phyloP scores from a whole-genome alignment of 371 early-diverging fungal species.

The Zancudomyces culisetae region DNA sequence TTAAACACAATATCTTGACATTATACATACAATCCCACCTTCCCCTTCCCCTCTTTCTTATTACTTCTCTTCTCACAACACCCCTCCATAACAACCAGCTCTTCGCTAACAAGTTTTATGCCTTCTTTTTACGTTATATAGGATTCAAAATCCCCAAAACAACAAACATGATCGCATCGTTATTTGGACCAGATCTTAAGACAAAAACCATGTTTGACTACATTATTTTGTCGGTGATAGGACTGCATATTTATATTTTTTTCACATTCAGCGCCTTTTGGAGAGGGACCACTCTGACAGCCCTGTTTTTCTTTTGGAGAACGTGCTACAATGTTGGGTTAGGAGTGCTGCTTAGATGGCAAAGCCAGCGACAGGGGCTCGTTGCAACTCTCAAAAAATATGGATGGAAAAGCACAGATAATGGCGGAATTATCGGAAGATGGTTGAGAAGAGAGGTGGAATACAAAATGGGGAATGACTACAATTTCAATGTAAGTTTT shows the following conservation, averaged over 20 bases:
- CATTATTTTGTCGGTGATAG: conserved; percentile 45
- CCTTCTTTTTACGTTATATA: no score
- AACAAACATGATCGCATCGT: conserved; percentile 46
- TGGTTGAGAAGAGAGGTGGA: conserved; percentile 52
- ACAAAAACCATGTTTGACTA: conserved; percentile 56
- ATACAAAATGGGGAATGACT: conserved; percentile 70
- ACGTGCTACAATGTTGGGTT: conserved; percentile 69
- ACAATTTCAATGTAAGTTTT: conserved; percentile 44
- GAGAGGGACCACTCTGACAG: conserved; percentile 35
- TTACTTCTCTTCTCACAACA: no score
- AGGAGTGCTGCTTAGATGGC: conserved; percentile 58
- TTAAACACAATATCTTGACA: no score
- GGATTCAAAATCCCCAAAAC: conserved; percentile 46
- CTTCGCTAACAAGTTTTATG: no score
- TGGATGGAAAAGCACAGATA: conserved; percentile 3
- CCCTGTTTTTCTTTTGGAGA: conserved; percentile 69
- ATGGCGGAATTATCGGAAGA: conserved; percentile 29
- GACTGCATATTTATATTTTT: conserved; percentile 38
- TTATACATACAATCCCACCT: no score
- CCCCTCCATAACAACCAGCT: no score
- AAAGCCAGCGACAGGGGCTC: conserved; percentile 52
- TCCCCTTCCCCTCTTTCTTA: no score
- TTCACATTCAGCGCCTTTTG: conserved; percentile 31
- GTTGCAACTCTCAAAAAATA: conserved; percentile 27
- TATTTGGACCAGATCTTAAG: conserved; percentile 38